Evolutionary conservation across 208 protist genomes (phyloP), one percentile per base, ranked within the genome.

Genomic region (Trypanosoma lewisi): DNA sequence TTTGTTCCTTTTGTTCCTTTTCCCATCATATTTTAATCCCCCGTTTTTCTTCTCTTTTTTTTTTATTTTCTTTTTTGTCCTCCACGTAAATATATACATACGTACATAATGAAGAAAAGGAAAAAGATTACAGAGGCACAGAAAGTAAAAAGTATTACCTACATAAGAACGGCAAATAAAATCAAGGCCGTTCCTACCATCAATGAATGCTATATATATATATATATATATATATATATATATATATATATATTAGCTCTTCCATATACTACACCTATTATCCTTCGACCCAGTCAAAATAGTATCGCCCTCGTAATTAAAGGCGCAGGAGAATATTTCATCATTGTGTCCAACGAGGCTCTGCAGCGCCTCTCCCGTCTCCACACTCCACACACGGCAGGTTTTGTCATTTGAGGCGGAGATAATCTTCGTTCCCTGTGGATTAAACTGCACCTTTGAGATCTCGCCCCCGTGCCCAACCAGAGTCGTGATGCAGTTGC

Each of bases 231-330:
- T 5, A 44, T 21, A 27, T 19, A 58, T 25, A 58, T 11, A 23
- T 8, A 2, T 19, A 30, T 28, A 30, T n/a, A 30, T 0, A 48
- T 9, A 2, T 61, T 69, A 91, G 57, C 84, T 90, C 71, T 89
- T 91, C 96, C 96, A 98, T 63, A 98, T 95, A 33, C 95, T 83
- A 78, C 95, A 98, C 23, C 94, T 98, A 78, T 98, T 98, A 80
- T 98, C 97, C 63, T 98, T 97, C n/a, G 91, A 97, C 28, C 92
- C 96, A 0, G 97, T 98, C 39, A 98, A 78, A 50, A 98, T 98
- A 6, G 91, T 98, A 66, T 98, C 93, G 2, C 96, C 96, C 63
- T 90, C 83, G 73, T 95, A 96, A 83, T 98, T 98, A 78, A 98
- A 98, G 9, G 94, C 85, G 67, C 94, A 98, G 5, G 84, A 93